These are phyloP conservation scores for Parasitella parasitica DNA, from an alignment of 371 early-diverging fungal genomes.

Conservation along the genomic window DNA sequence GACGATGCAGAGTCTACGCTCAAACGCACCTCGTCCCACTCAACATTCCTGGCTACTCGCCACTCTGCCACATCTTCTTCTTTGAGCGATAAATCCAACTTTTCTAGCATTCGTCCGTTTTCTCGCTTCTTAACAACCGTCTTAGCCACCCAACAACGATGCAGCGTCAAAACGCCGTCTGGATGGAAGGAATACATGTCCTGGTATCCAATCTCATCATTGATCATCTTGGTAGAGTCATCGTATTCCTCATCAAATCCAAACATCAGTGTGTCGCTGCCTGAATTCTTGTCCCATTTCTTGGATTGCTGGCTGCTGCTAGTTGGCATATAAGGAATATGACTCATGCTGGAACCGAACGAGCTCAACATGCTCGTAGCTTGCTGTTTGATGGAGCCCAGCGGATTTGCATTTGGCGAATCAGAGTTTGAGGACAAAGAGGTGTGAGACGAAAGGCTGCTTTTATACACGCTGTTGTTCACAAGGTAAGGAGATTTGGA, in stretches of 20 bases:
- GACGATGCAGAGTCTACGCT: constrained; percentile 5
- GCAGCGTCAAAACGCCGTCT: constrained; percentile 54
- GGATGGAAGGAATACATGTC: constrained; percentile 65
- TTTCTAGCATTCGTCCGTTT: constrained; percentile 51
- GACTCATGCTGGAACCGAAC: constrained; percentile 29
- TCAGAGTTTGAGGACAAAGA: not conserved
- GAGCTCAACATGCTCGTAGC: constrained; percentile 41
- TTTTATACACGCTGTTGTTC: constrained; percentile 3
- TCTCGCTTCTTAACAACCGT: constrained; percentile 50
- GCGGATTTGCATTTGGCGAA: not conserved
- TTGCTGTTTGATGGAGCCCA: constrained; percentile 31
- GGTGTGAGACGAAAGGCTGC: not conserved
- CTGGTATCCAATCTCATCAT: constrained; percentile 54
- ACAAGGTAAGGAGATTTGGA: constrained; percentile 31
- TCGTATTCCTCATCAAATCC: constrained; percentile 56
- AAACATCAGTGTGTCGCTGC: constrained; percentile 41
- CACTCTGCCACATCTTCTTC: constrained; percentile 66
- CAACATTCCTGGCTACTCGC: constrained; percentile 49
- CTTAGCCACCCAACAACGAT: constrained; percentile 62
- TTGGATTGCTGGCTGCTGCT: constrained; percentile 4
- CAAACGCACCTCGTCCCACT: constrained; percentile 49
- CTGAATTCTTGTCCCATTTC: constrained; percentile 30
- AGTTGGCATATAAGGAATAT: constrained; percentile 18
- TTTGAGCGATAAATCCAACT: constrained; percentile 48
- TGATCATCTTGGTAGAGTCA: constrained; percentile 34